A percentile compares a stretch with the other conserved stretches of the same genome.
Conservation (phyloP, 164 flowering plant species). For the Dillenia turbinata region DNA sequence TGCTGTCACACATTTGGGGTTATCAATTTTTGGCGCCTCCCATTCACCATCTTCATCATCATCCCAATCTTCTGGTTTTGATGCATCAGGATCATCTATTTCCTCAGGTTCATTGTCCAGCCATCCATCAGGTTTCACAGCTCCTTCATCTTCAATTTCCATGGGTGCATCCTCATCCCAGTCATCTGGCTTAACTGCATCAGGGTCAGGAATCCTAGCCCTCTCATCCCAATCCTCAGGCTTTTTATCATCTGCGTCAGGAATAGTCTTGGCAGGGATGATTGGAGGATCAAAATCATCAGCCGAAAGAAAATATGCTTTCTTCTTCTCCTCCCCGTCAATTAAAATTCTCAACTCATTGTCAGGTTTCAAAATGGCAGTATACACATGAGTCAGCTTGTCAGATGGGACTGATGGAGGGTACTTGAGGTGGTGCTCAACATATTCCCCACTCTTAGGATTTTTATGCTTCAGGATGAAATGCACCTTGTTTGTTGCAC, state of each 20-base stretch:
- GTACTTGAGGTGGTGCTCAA: slow-evolving; percentile 88
- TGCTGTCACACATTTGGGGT: slow-evolving; percentile 77
- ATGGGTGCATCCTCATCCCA: slow-evolving; percentile 99
- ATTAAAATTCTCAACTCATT: slow-evolving; percentile 64
- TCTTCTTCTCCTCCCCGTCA: slow-evolving; percentile 95
- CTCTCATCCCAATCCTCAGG: slow-evolving; percentile 99
- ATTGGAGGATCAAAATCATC: slow-evolving; percentile 92
- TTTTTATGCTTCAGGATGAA: slow-evolving; percentile 94
- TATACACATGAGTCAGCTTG: slow-evolving; percentile 84
- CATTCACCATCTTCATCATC: slow-evolving; percentile 99
- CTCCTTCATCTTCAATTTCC: slow-evolving; percentile 95
- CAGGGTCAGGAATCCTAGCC: slow-evolving; percentile 83
- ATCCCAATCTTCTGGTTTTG: slow-evolving; percentile 99
- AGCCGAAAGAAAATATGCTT: slow-evolving; percentile 60
- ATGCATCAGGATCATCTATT: slow-evolving; percentile 86
- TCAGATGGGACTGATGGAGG: slow-evolving; percentile 91
- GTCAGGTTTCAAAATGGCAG: slow-evolving; percentile 75
- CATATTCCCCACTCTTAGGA: slow-evolving; percentile 81
- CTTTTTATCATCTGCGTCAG: slow-evolving; percentile 94
- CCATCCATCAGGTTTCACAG: slow-evolving; percentile 98
- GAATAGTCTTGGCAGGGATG: slow-evolving; percentile 77
- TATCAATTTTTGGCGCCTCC: slow-evolving; percentile 94
- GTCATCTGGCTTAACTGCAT: slow-evolving; percentile 88
- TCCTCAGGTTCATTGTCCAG: slow-evolving; percentile 98
- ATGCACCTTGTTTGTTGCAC: slow-evolving; percentile 90